These are phyloP conservation scores for Zarea fungicola DNA, from an alignment of 2,329 filamentous ascomycete species.

Conservation along the genomic window DNA sequence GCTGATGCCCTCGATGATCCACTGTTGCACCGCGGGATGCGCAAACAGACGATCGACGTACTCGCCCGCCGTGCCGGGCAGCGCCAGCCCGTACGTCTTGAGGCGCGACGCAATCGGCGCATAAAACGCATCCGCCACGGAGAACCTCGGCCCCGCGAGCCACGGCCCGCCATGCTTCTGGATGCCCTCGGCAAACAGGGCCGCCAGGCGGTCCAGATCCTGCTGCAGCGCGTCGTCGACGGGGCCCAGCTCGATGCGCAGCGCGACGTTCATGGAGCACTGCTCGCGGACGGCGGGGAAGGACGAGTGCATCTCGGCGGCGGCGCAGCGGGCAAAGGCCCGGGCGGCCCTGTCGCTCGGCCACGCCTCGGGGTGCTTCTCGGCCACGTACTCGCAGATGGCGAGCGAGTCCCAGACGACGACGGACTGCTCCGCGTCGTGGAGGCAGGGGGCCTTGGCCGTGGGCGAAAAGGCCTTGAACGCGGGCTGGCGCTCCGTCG, in stretches of 20 bases:
- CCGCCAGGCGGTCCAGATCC: conserved; percentile 32
- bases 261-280: conserved; percentile 37
- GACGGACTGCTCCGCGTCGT: conserved; percentile 25
- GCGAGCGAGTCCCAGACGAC: conserved; percentile 43
- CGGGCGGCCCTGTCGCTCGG: conserved; percentile 33
- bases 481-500: conserved; percentile 26
- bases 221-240: conserved; percentile 25
- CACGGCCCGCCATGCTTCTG: conserved; percentile 36
- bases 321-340: conserved; percentile 38
- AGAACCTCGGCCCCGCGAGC: conserved; percentile 33
- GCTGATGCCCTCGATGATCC: conserved; percentile 32
- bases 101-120: conserved; percentile 36
- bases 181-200: conserved; percentile 34
- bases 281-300: conserved; percentile 37
- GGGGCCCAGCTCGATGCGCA: conserved; percentile 29
- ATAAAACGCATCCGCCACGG: conserved; percentile 36
- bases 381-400: conserved; percentile 43
- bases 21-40: conserved; percentile 31
- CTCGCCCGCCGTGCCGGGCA: conserved; percentile 25
- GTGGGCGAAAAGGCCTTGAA: conserved; percentile 35
- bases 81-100: conserved; percentile 31
- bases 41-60: conserved; percentile 31
- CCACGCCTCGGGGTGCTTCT: conserved; percentile 38
- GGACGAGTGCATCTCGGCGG: conserved; percentile 43
- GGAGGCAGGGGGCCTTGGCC: conserved; percentile 38